Evolutionary conservation across 345 rosid species (phyloP), one percentile per base, ranked within the genome.

Genomic region (Lenwebbia sp.): DNA sequence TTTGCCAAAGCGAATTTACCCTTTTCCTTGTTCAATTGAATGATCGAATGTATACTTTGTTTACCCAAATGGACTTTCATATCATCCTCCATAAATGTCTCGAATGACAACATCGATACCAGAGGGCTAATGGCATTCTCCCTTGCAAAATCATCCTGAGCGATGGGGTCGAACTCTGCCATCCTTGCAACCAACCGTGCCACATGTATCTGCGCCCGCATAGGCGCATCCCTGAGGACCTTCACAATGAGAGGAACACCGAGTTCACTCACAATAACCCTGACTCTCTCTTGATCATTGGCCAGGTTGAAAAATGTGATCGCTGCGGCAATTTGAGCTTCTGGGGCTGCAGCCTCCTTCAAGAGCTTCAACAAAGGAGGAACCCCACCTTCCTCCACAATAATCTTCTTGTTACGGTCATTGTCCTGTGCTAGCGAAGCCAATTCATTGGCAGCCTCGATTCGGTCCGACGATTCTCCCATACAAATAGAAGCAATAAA

Each of bases 101-200:
- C 98, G 1, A 93, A 91, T 4, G 99, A 90, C 84, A 97, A 90
- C 89, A 93, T 53, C 0, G 98, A 94, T 8, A 97, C 98, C 14
- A 97, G 87, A 1, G 98, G 98, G 88, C 97, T 88, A 82, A 95
- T 95, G 40, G 91, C 99, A 82, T 96, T 94, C 88, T 93, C 93
- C 33, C 97, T 88, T 1, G 98, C 98, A n/a, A 97, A 97, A 89
- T 97, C 96, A 23, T 96, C 94, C 86, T 93, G 98, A 23, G 99
- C 96, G 52, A 90, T 10, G 0, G 91, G 83, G 88, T 95, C 94
- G 40, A 89, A 88, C 82, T 91, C 92, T 4, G 98, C 98, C 99
- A 97, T 97, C 87, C 92, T 88, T 2, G 98, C 97, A 56, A 97
- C 95, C 90, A 97, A 83, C 30, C 60, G 83, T 11, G 96, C 97